Evolutionary conservation across 352 stramenopile genomes (phyloP), one percentile per base, ranked within the genome.

Genomic region (Blastocystis sp.): DNA sequence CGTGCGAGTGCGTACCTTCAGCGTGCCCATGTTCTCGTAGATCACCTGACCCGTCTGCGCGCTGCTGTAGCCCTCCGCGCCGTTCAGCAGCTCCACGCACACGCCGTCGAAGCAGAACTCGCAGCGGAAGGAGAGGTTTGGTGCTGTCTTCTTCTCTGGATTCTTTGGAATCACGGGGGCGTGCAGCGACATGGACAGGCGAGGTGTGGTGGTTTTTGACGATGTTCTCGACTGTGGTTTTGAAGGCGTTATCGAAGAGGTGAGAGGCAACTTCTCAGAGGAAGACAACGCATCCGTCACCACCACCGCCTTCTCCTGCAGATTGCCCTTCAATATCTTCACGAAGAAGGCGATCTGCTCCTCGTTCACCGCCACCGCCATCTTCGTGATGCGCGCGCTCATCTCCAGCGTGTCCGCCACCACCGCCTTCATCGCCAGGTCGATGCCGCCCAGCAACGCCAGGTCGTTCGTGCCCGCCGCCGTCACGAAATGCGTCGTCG

Each of bases 91-190:
- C 33, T 89, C 79, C 19, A 89, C 16, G 33, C 79, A 77, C 16
- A 89, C 61, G 31, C 79, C 79, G 37, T 89, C 79, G 39, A 89
- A 89, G n/a, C 35, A 74, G 26, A 89, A 89, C 31, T 89, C 55
- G 66, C 67, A 85, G 63, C 24, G 35, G 63, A 19, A 33, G 29
- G 63, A 41, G n/a, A 26, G 21, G n/a, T n/a, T n/a, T n/a, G n/a
- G n/a, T n/a, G n/a, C n/a, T n/a, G n/a, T n/a, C n/a, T n/a, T n/a
- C n/a, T n/a, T n/a, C n/a, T n/a, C n/a, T n/a, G n/a, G n/a, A n/a
- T n/a, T n/a, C n/a, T n/a, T n/a, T n/a, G n/a, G n/a, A n/a, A n/a
- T n/a, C n/a, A n/a, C n/a, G 45, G 45, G 45, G 45, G 16, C 9
- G 6, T 19, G 45, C 45, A 55, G 45, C 45, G 45, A 55, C 45